phyloP scores from a whole-genome alignment of 495 filamentous ascomycete genomes.

The Aspergillus cavernicola region DNA sequence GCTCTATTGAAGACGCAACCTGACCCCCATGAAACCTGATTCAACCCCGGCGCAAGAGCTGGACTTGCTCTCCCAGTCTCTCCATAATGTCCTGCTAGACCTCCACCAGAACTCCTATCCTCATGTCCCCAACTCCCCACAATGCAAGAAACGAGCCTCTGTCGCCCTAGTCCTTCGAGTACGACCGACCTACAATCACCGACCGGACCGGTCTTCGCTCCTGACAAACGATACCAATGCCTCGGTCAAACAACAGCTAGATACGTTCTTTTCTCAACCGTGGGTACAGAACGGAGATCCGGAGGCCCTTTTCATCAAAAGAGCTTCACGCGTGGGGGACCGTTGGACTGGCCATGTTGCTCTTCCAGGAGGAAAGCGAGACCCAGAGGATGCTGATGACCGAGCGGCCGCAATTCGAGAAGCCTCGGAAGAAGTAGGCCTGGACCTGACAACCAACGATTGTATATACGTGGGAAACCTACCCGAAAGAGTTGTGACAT shows the following conservation, averaged over 20 bases:
- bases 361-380: conserved; percentile 68
- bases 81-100: conserved; percentile 47
- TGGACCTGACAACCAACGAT: conserved; percentile 55
- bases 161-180: conserved; percentile 70
- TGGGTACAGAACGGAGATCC: conserved; percentile 75
- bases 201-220: conserved; percentile 38
- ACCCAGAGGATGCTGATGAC: conserved; percentile 65
- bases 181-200: conserved; percentile 56
- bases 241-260: conserved; percentile 41
- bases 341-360: conserved; percentile 76
- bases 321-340: conserved; percentile 66
- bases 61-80: conserved; percentile 19
- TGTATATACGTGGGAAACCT: conserved; percentile 63
- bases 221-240: conserved; percentile 24
- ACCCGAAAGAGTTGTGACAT: conserved; percentile 68
- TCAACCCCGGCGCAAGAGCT: conserved; percentile 1
- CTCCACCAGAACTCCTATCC: conserved; percentile 56
- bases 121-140: conserved; percentile 58
- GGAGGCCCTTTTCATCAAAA: conserved; percentile 74
- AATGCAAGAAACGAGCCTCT: conserved; percentile 64
- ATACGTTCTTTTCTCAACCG: conserved; percentile 61
- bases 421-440: conserved; percentile 67
- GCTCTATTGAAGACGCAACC: not conserved
- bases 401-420: conserved; percentile 64
- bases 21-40: conserved; percentile 1